Percentiles rank a stretch among this genome's conserved stretches.
These are phyloP conservation scores for Oryza rufipogon DNA, from an alignment of 176 grass and related monocot genomes.

Conservation along the genomic window DNA sequence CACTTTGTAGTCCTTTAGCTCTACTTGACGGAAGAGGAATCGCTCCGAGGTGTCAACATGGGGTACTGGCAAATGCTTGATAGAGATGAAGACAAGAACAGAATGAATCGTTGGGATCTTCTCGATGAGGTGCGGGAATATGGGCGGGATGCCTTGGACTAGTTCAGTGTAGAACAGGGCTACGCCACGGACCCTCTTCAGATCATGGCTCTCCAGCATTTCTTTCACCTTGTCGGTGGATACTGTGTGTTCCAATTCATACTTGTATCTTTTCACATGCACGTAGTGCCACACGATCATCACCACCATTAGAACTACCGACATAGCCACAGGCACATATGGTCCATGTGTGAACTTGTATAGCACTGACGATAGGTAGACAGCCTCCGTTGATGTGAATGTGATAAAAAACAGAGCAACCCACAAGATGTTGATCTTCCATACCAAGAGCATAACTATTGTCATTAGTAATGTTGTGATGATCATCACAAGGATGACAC, in stretches of 20 bases:
- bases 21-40: slow-evolving; percentile 47
- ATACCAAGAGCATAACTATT: slow-evolving; percentile 59
- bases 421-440: slow-evolving; percentile 36
- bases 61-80: slow-evolving; percentile 46
- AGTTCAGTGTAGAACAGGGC: slow-evolving; percentile 57
- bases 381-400: slow-evolving; percentile 29
- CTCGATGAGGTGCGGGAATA: slow-evolving; percentile 49
- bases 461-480: slow-evolving; percentile 52
- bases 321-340: slow-evolving; percentile 46
- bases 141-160: slow-evolving; percentile 58
- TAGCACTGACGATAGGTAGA: slow-evolving; percentile 49
- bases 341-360: slow-evolving; percentile 67
- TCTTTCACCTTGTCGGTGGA: background rate
- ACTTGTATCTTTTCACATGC: slow-evolving; percentile 44
- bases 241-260: slow-evolving; percentile 43
- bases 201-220: slow-evolving; percentile 4
- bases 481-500: slow-evolving; percentile 54
- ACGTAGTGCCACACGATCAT: slow-evolving; percentile 59
- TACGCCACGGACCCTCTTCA: slow-evolving; percentile 43
- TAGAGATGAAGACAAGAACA: slow-evolving; percentile 47
- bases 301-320: slow-evolving; percentile 31
- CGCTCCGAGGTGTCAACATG: slow-evolving; percentile 31
- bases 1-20: background rate
- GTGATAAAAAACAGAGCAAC: slow-evolving; percentile 32
- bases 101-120: slow-evolving; percentile 43